A percentile compares a stretch with the other conserved stretches of the same genome.
phyloP scores from a whole-genome alignment of 1,284 basidiomycete genomes.

The Hymenochaete sp. region DNA sequence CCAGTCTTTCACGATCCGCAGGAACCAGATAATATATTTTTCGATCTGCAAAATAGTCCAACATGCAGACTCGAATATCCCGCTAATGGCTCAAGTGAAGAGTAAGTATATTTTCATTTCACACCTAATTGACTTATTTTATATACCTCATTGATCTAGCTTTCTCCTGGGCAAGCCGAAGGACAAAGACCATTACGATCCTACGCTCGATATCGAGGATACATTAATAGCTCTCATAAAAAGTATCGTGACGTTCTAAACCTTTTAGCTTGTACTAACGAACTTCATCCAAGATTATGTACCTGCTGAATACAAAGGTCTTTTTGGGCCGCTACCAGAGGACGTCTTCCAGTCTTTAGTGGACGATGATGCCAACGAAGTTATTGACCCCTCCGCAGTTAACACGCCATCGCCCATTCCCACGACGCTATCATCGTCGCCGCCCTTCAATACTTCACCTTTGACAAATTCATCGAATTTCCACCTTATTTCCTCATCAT shows the following conservation, averaged over 20 bases:
- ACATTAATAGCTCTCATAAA: constrained; percentile 60
- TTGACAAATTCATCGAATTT: constrained; percentile 10
- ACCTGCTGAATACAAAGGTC: constrained; percentile 48
- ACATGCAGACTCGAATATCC: constrained; percentile 63
- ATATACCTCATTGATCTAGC: constrained; percentile 32
- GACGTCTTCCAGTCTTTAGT: constrained; percentile 24
- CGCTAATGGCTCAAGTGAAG: constrained; percentile 53
- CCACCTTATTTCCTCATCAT: constrained; percentile 17
- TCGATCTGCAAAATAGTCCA: constrained; percentile 51
- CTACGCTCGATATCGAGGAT: constrained; percentile 62
- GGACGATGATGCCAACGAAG: constrained; percentile 30
- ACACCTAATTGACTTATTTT: constrained; percentile 5
- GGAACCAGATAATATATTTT: constrained; percentile 49
- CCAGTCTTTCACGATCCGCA: constrained; percentile 58
- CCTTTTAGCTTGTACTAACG: constrained; percentile 18
- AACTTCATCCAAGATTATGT: constrained; percentile 46
- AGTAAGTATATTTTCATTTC: constrained; percentile 31
- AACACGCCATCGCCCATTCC: neutral
- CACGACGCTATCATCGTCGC: neutral
- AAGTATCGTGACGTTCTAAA: constrained; percentile 32
- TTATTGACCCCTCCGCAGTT: neutral
- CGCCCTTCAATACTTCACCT: constrained; percentile 18
- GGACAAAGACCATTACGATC: constrained; percentile 74
- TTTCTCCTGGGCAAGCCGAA: constrained; percentile 65
- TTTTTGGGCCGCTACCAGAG: constrained; percentile 57